Evolutionary conservation across 2,329 filamentous ascomycete species (phyloP).

Genomic region (Onygenales sp.): DNA sequence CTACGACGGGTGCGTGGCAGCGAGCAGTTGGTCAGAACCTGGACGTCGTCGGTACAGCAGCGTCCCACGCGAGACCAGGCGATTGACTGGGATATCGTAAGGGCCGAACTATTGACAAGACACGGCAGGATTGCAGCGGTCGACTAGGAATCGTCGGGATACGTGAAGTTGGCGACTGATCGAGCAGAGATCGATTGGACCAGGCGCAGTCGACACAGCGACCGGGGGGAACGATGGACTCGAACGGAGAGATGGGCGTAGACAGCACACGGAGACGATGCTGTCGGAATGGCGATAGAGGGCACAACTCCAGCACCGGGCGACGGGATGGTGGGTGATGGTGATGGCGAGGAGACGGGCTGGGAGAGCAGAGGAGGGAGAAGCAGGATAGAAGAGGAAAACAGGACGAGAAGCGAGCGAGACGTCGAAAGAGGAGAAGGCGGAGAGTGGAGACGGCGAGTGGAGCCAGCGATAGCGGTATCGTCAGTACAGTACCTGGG

Average conservation of each 20-base stretch:
- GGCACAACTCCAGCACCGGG: background rate
- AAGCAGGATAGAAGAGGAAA: background rate
- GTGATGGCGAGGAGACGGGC: background rate
- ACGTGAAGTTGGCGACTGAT: too few species aligned
- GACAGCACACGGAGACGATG: background rate
- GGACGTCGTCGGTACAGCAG: too few species aligned
- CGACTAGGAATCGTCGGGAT: too few species aligned
- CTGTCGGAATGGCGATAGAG: background rate
- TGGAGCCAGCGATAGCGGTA: constrained; percentile 5
- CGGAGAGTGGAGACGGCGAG: background rate
- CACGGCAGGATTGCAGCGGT: too few species aligned
- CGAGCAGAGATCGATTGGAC: too few species aligned
- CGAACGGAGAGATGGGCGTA: background rate
- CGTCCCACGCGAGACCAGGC: too few species aligned
- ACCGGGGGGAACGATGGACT: background rate
- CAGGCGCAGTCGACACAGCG: too few species aligned
- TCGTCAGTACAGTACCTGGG: background rate
- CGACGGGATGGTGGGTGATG: background rate
- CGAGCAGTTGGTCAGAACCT: background rate
- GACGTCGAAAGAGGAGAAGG: constrained; percentile 3
- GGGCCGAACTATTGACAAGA: too few species aligned
- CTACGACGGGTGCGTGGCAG: background rate
- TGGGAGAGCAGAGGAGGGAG: background rate
- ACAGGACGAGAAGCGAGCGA: background rate
- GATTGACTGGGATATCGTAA: too few species aligned